Conservation (phyloP, 2,329 filamentous ascomycete species). For the Leptographium galeiforme region DNA sequence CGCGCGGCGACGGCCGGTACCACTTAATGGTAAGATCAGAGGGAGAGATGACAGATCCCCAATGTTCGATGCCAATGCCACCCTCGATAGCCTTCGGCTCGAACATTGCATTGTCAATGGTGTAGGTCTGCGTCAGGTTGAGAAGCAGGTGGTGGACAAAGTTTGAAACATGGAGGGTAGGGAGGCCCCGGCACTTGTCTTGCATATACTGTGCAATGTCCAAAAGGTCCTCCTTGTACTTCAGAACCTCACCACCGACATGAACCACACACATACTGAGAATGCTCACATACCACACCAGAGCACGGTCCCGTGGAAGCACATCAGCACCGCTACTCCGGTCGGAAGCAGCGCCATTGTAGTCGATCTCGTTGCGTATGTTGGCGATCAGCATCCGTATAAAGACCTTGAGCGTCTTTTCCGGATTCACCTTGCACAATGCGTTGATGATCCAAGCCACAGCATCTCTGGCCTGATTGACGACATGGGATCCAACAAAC, state of each 20-base stretch:
- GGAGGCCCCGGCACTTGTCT: conserved; percentile 81
- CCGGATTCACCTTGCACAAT: conserved; percentile 86
- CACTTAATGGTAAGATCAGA: conserved; percentile 72
- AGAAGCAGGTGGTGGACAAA: conserved; percentile 93
- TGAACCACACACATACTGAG: conserved; percentile 97
- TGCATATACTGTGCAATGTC: conserved; percentile 95
- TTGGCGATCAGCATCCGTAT: conserved; percentile 81
- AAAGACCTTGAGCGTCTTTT: conserved; percentile 83
- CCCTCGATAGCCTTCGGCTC: conserved; percentile 60
- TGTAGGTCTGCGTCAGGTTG: conserved; percentile 89
- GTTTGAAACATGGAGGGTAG: conserved; percentile 93
- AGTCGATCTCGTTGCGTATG: conserved; percentile 92
- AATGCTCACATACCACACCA: conserved; percentile 96
- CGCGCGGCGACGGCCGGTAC: conserved; percentile 70
- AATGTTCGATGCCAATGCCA: conserved; percentile 65
- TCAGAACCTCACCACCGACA: conserved; percentile 77
- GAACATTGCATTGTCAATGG: conserved; percentile 77
- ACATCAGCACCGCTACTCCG: conserved; percentile 89
- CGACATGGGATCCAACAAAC: conserved; percentile 87
- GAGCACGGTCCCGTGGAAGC: conserved; percentile 75
- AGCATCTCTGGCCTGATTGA: conserved; percentile 90
- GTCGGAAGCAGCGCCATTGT: conserved; percentile 90
- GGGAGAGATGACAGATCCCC: conserved; percentile 68
- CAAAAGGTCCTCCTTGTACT: conserved; percentile 78
- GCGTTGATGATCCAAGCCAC: conserved; percentile 98